These are phyloP conservation scores for Colletotrichum sp. DNA, from an alignment of 2,329 filamentous ascomycete genomes.

Conservation along the genomic window DNA sequence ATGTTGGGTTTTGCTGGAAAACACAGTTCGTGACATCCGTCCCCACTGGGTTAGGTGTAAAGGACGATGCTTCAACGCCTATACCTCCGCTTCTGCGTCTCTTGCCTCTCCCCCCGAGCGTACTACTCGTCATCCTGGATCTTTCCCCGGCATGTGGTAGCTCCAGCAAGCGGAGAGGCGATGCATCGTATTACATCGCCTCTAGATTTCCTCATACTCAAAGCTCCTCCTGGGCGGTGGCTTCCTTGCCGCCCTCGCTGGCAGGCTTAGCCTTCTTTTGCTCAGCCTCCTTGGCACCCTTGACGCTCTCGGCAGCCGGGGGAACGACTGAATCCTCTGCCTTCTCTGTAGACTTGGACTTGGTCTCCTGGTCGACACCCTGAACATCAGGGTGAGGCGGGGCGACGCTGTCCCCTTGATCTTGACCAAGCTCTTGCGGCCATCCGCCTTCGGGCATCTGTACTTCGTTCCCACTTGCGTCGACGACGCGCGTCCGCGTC, in stretches of 20 bases:
- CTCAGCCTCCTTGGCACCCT: slow-evolving; percentile 64
- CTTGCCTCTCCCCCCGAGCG: background rate
- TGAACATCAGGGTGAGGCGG: slow-evolving; percentile 67
- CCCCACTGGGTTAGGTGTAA: background rate
- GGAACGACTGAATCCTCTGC: slow-evolving; percentile 43
- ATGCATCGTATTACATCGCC: background rate
- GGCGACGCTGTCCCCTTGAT: slow-evolving; percentile 48
- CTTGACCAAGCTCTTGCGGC: slow-evolving; percentile 29
- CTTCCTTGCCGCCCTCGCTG: slow-evolving; percentile 64
- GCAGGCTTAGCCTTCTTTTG: slow-evolving; percentile 64
- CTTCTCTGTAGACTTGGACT: slow-evolving; percentile 48
- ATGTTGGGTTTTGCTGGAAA: background rate
- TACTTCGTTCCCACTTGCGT: slow-evolving; percentile 82
- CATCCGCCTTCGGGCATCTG: slow-evolving; percentile 44
- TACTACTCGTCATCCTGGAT: background rate
- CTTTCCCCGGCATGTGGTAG: background rate
- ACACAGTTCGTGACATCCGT: background rate
- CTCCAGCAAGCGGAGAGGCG: background rate
- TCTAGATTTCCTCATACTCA: slow-evolving; percentile 24
- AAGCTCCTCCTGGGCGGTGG: slow-evolving; percentile 48
- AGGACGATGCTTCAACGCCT: background rate
- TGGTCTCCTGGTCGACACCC: slow-evolving; percentile 64
- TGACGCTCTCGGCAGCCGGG: slow-evolving; percentile 53
- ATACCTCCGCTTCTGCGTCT: background rate
- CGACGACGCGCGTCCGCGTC: slow-evolving; percentile 86